These are phyloP conservation scores for Lasiodiplodia citricola DNA, from an alignment of 2,329 filamentous ascomycete genomes.

Conservation along the genomic window DNA sequence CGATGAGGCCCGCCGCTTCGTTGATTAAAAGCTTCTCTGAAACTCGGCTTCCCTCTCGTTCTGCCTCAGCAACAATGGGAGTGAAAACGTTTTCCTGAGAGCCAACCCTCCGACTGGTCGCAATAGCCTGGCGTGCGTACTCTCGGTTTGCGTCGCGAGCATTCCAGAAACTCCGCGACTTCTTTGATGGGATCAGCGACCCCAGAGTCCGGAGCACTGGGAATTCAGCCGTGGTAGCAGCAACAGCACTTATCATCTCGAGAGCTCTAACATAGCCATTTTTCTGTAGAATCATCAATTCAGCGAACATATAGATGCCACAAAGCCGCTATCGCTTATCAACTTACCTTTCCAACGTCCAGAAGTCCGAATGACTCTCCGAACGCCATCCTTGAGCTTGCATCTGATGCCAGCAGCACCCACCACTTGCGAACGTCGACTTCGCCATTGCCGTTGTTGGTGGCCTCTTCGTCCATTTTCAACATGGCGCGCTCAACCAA, in stretches of 20 bases:
- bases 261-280: not conserved
- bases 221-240: not conserved
- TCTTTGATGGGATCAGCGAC: not conserved
- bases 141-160: not conserved
- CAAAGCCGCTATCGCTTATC: not conserved
- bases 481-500: not conserved
- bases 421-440: not conserved
- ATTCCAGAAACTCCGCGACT: not conserved
- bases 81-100: not conserved
- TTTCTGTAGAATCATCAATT: not conserved
- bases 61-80: not conserved
- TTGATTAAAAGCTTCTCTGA: constrained; percentile 27
- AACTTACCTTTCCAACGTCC: not conserved
- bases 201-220: not conserved
- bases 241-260: not conserved
- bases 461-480: not conserved
- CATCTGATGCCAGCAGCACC: not conserved
- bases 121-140: not conserved
- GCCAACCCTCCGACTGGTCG: not conserved
- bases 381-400: not conserved
- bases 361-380: not conserved
- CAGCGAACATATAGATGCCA: not conserved
- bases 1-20: constrained; percentile 53
- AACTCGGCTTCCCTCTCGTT: not conserved
- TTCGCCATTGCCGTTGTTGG: not conserved